Percentiles rank a stretch among this genome's conserved stretches.
phyloP scores from a whole-genome alignment of 768 basidiomycete genomes.

The Pleurotus cornucopiae region DNA sequence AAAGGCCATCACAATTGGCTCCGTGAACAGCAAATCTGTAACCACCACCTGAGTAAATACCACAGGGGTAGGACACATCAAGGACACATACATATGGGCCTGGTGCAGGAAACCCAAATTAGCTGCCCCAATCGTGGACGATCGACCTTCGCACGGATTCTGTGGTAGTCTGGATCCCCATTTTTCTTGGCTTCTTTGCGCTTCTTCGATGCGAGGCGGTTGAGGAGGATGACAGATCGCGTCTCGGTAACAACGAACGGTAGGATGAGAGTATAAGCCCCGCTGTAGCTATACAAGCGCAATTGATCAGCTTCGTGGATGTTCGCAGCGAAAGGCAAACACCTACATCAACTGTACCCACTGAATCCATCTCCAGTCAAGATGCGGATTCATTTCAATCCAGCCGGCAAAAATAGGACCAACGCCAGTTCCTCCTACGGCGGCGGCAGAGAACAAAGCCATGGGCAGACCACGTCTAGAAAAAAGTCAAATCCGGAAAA shows the following conservation, averaged over 20 bases:
- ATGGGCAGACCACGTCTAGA: conserved; percentile 68
- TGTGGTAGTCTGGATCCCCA: conserved; percentile 37
- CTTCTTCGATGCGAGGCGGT: conserved; percentile 53
- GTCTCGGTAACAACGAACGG: conserved; percentile 69
- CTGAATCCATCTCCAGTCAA: conserved; percentile 82
- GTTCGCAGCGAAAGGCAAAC: conserved; percentile 13
- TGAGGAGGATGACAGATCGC: conserved; percentile 69
- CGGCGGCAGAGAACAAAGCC: conserved; percentile 63
- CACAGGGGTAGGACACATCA: background rate
- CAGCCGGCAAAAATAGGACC: conserved; percentile 64
- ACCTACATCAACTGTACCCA: conserved; percentile 71
- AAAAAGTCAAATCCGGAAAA: background rate
- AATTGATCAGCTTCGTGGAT: background rate
- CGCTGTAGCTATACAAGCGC: conserved; percentile 15
- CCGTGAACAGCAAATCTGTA: conserved; percentile 61
- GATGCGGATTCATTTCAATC: conserved; percentile 52
- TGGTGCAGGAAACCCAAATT: conserved; percentile 66
- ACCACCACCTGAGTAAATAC: no score
- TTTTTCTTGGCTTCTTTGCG: conserved; percentile 63
- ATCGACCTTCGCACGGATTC: conserved; percentile 42
- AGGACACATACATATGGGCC: conserved; percentile 59
- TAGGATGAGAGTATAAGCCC: conserved; percentile 44
- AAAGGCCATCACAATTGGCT: conserved; percentile 72
- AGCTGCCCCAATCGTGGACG: conserved; percentile 46
- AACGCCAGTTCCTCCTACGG: conserved; percentile 57